Evolutionary conservation across 1,284 basidiomycete genomes (phyloP), one percentile per base, ranked within the genome.

Genomic region (Erythrobasidium hasegawianum): DNA sequence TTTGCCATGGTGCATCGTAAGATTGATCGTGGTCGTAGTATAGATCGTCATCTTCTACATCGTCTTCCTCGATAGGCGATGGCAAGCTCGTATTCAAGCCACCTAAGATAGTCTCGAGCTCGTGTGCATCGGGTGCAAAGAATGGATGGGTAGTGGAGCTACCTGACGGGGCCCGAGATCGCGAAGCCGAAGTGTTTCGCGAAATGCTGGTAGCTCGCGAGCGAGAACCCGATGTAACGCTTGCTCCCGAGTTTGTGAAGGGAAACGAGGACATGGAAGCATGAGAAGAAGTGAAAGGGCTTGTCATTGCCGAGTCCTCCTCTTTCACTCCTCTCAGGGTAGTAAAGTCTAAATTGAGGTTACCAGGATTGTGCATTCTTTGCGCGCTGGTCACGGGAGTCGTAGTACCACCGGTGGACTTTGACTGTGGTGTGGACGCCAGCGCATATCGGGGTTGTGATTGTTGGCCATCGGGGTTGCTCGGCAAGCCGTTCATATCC

Each of bases 201-300:
- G 62, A 65, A 11, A 65, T 20, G 33, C 62, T 65, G 2, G 62
- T 58, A 41, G 62, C 62, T 27, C 62, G 24, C 9, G 62, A 65
- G 33, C 62, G 14, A 1, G 62, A 57, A 10, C 56, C 56, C 29
- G 62, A 65, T 11, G 61, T 64, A 20, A 57, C 53, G 54, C 62
- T 58, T 5, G 55, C 52, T 2, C 43, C 56, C 5, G 62, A 57
- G 39, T 49, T 57, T 16, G 45, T 58, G 33, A 65, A 65, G 5
- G 62, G 62, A 18, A 65, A 65, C 13, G 62, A 65, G 11, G 62
- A 65, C 62, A 65, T 65, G 1, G 62, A 65, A n/a, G 54, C 41
- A 26, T 65, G 62, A 3, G 62, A 65, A n/a, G 55, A 57, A 16
- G 40, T 22, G 27, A 55, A 65, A 29, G 62, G 62, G 1, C 50